Conservation (phyloP, 2,329 filamentous ascomycete species). For the Apiospora koreana region DNA sequence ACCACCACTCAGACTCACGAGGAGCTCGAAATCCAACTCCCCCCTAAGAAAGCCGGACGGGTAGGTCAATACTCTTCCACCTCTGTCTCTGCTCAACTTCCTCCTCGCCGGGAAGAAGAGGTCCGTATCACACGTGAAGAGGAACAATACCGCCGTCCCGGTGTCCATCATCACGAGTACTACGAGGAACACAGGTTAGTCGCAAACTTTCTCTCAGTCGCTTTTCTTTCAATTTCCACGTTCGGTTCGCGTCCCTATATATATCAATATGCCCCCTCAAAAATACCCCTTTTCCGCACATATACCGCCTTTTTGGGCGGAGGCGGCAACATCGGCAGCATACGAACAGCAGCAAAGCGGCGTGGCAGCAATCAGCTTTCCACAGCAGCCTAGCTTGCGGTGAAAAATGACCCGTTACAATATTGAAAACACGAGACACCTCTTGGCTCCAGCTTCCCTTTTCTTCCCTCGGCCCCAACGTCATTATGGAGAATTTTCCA, state of each 20-base stretch:
- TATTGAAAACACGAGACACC: background rate
- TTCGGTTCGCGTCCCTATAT: background rate
- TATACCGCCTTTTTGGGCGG: background rate
- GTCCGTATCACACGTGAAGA: conserved; percentile 78
- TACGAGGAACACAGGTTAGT: conserved; percentile 57
- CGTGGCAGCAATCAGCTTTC: background rate
- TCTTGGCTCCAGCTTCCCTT: background rate
- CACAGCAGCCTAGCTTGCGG: background rate
- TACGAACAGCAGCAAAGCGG: background rate
- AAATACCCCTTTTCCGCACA: too few relatives aligned
- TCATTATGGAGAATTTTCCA: background rate
- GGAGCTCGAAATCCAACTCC: conserved; percentile 83
- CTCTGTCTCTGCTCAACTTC: conserved; percentile 60
- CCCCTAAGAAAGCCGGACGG: conserved; percentile 83
- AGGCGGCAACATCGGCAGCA: background rate
- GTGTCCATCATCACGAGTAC: conserved; percentile 53
- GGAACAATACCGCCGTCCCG: conserved; percentile 74
- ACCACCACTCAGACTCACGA: conserved; percentile 64
- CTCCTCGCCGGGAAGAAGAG: conserved; percentile 76
- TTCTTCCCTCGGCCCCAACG: background rate
- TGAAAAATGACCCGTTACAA: conserved; percentile 2
- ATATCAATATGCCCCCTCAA: too few relatives aligned
- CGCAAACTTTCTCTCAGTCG: background rate
- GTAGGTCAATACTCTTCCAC: conserved; percentile 87
- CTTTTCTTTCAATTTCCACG: background rate